Evolutionary conservation across 352 stramenopile species (phyloP), one percentile per base, ranked within the genome.

Genomic region (Globisporangium viniferum): DNA sequence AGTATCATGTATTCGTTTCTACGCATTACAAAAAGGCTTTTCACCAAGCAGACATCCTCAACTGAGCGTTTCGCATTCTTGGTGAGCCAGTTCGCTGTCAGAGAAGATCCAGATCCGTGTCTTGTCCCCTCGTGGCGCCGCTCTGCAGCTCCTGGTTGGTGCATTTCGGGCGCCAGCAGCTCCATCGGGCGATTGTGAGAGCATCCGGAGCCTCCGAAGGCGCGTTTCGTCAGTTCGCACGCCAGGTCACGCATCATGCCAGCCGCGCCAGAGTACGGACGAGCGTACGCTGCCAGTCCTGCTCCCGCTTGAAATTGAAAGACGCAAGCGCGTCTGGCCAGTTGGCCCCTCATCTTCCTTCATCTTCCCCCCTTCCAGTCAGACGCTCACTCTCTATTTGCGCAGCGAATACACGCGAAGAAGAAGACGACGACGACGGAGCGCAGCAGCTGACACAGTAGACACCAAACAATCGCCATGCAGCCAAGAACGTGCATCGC

Each of bases 311-410:
- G 31, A 33, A 33, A 24, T 24, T 24, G 24, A 24, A 24, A 24
- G 24, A 24, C 24, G 24, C 24, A 24, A 33, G 31, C 4, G 10
- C 15, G 22, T 56, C 49, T 56, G 24, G 24, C 51, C 12, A 31
- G 51, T 57, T 31, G n/a, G 15, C 51, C 22, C 51, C 51, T 31
- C 29, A 12, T 14, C 51, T 18, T 18, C 10, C 22, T 5, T 27
- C 3, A 58, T 58, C 51, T 58, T 58, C 51, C 51, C 51, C 51
- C 51, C 51, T 49, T 58, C 51, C 31, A 31, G 24, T 22, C 51
- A 58, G 41, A 49, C 15, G 41, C 51, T 58, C 51, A 58, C 51
- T 58, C 51, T 58, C 51, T 20, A 58, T 58, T 58, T 36, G 51
- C 14, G 39, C 39, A 9, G 41, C 41, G 41, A 49, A 49, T 49